Evolutionary conservation across 179 eudicot species (phyloP).

Genomic region (Beta lomatogona): DNA sequence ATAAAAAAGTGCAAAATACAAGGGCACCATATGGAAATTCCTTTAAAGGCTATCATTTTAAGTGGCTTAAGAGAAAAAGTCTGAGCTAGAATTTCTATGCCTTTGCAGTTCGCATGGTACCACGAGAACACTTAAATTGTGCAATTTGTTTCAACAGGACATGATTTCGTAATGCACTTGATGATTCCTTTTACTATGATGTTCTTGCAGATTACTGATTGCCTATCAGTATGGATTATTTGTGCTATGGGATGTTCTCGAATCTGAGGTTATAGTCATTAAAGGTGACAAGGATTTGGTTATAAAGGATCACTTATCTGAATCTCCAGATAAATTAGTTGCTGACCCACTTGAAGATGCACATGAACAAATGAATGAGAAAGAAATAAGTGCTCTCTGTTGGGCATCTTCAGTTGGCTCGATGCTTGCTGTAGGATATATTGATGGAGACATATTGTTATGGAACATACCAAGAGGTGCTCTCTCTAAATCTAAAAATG

Average conservation of each 20-base stretch:
- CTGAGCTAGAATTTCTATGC: constrained; percentile 1
- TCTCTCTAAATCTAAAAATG: constrained; percentile 36
- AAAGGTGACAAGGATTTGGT: constrained; percentile 69
- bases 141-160: constrained; percentile 12
- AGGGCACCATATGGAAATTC: background rate
- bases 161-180: background rate
- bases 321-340: constrained; percentile 42
- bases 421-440: constrained; percentile 84
- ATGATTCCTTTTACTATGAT: constrained; percentile 9
- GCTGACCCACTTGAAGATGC: constrained; percentile 34
- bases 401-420: constrained; percentile 87
- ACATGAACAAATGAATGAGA: constrained; percentile 57
- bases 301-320: constrained; percentile 43
- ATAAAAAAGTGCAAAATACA: background rate
- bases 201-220: constrained; percentile 63
- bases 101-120: background rate
- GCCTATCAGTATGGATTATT: constrained; percentile 84
- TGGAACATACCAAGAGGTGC: constrained; percentile 60
- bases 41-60: background rate
- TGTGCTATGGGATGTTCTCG: constrained; percentile 73
- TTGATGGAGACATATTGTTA: constrained; percentile 87
- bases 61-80: constrained; percentile 6
- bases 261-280: constrained; percentile 56
- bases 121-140: background rate
- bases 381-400: constrained; percentile 87